A percentile compares a stretch with the other conserved stretches of the same genome.
These are phyloP conservation scores for Carex cristatella DNA, from an alignment of 176 grass and related monocot species.

Conservation along the genomic window DNA sequence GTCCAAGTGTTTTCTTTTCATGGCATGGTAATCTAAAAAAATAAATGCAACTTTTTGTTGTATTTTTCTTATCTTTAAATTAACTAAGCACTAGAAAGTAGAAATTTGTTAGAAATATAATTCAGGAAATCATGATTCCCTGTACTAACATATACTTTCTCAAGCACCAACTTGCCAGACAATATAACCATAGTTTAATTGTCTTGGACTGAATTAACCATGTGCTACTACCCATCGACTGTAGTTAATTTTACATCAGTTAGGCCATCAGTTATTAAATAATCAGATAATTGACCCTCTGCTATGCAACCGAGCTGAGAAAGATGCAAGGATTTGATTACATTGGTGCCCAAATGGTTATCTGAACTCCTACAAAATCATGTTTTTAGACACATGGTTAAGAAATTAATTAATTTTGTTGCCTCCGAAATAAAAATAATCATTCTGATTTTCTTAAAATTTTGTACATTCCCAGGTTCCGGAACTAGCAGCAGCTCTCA, in stretches of 20 bases:
- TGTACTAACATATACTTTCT: not conserved
- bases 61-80: not conserved
- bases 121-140: not conserved
- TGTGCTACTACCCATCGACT: too few relatives aligned
- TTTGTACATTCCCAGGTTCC: conserved; percentile 47
- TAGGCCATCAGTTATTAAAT: not conserved
- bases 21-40: conserved; percentile 60
- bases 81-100: not conserved
- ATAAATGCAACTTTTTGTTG: not conserved
- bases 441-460: not conserved
- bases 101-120: not conserved
- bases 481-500: conserved; percentile 82
- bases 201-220: not conserved
- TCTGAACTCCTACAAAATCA: not conserved
- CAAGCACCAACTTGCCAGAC: not conserved
- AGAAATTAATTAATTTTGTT: not conserved
- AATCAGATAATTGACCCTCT: not conserved
- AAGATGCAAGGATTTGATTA: not conserved
- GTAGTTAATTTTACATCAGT: not conserved
- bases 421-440: not conserved
- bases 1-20: conserved; percentile 94
- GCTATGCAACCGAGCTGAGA: not conserved
- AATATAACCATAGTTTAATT: not conserved
- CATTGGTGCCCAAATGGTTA: not conserved
- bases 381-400: not conserved